Conservation (phyloP, 176 grass and related monocot species). For the Rhynchospora pubera region DNA sequence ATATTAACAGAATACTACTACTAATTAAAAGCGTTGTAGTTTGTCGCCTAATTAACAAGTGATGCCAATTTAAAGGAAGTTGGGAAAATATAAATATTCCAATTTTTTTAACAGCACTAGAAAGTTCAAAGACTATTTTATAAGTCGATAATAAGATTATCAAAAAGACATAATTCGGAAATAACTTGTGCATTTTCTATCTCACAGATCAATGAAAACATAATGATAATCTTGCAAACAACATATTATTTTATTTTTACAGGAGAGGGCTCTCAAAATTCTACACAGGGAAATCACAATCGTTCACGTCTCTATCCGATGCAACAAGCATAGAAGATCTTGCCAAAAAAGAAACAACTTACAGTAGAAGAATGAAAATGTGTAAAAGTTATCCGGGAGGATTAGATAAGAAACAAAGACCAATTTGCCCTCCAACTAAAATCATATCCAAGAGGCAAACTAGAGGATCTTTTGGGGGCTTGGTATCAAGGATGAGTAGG, state of each 20-base stretch:
- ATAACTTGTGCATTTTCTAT: not conserved
- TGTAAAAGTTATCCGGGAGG: constrained; percentile 51
- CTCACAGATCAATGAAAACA: not conserved
- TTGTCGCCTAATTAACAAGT: too few relatives aligned
- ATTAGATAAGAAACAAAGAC: constrained; percentile 35
- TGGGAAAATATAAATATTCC: not conserved
- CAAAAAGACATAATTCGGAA: not conserved
- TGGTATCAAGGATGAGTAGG: constrained; percentile 34
- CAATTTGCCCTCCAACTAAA: constrained; percentile 32
- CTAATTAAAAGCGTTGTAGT: too few relatives aligned
- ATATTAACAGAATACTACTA: too few relatives aligned
- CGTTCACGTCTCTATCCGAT: constrained; percentile 40
- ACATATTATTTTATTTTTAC: constrained; percentile 6
- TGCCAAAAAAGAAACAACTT: constrained; percentile 32
- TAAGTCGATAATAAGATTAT: too few relatives aligned
- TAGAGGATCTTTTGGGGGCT: constrained; percentile 34
- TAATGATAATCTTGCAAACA: not conserved
- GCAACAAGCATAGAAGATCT: constrained; percentile 39
- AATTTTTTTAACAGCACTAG: not conserved
- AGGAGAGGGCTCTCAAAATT: constrained; percentile 56
- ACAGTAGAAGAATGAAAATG: constrained; percentile 52
- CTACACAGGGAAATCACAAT: constrained; percentile 54
- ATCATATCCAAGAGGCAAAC: constrained; percentile 58
- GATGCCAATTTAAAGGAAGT: too few relatives aligned
- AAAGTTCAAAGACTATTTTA: too few relatives aligned